Percentiles rank a stretch among this genome's conserved stretches.
These are phyloP conservation scores for Cladosporium sphaerospermum DNA, from an alignment of 2,329 filamentous ascomycete genomes.

Conservation along the genomic window DNA sequence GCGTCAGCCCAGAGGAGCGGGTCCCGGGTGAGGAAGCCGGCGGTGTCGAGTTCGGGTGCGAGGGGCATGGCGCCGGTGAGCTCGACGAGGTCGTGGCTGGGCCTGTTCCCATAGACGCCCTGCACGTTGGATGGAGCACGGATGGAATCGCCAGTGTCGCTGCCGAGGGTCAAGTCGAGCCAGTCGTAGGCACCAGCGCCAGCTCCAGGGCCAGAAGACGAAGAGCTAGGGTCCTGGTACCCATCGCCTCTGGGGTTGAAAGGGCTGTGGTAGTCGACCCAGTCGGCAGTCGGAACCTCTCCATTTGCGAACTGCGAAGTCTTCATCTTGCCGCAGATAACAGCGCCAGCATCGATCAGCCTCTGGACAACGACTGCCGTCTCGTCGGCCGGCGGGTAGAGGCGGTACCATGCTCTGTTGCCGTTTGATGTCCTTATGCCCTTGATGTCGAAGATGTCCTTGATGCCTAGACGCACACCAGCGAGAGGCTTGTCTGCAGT, in stretches of 20 bases:
- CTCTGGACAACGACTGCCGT: constrained; percentile 49
- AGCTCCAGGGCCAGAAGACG: constrained; percentile 42
- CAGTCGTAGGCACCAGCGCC: constrained; percentile 41
- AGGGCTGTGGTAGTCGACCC: constrained; percentile 40
- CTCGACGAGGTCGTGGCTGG: constrained; percentile 41
- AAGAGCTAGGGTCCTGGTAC: constrained; percentile 42
- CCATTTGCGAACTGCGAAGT: constrained; percentile 42
- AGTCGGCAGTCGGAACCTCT: constrained; percentile 46
- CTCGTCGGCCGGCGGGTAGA: constrained; percentile 42
- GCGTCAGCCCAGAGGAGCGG: constrained; percentile 39
- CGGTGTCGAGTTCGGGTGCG: constrained; percentile 42
- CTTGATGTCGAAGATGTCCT: constrained; percentile 56
- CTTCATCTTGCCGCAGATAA: constrained; percentile 43
- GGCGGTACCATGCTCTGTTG: constrained; percentile 51
- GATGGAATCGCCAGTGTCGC: constrained; percentile 47
- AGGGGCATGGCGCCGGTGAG: constrained; percentile 46
- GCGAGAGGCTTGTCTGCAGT: constrained; percentile 51
- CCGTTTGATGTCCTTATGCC: constrained; percentile 53
- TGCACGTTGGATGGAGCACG: constrained; percentile 44
- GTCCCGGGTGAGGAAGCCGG: constrained; percentile 42
- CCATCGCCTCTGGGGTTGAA: constrained; percentile 42
- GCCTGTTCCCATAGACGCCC: constrained; percentile 47
- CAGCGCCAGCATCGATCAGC: constrained; percentile 55
- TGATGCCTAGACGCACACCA: constrained; percentile 56
- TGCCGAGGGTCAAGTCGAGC: constrained; percentile 47